Evolutionary conservation across 805 yeast species (phyloP).

Genomic region (Wickerhamiella parazyma): DNA sequence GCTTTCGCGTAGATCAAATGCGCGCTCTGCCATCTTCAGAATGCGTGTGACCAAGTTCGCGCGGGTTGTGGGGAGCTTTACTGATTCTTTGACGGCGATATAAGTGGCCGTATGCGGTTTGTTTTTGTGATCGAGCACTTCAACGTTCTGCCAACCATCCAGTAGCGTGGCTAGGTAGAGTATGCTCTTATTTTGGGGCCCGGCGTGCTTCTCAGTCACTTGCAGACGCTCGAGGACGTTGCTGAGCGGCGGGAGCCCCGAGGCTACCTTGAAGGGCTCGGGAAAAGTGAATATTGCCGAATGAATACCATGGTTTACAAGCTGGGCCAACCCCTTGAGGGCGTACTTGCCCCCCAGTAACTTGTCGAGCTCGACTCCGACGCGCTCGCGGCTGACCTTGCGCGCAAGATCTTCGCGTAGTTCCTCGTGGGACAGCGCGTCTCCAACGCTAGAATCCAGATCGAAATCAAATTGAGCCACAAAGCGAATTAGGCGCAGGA

Average conservation of each 20-base stretch:
- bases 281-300: constrained; percentile 38
- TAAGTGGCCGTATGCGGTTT: constrained; percentile 31
- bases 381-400: constrained; percentile 80
- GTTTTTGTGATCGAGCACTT: constrained; percentile 30
- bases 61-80: constrained; percentile 48
- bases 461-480: constrained; percentile 62
- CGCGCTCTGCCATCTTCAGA: constrained; percentile 25
- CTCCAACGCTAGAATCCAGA: constrained; percentile 41
- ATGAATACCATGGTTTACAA: constrained; percentile 42
- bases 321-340: constrained; percentile 44
- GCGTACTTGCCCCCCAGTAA: constrained; percentile 55
- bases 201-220: constrained; percentile 11
- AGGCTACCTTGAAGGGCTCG: constrained; percentile 12
- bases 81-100: constrained; percentile 49
- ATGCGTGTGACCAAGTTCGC: constrained; percentile 38
- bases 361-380: constrained; percentile 75
- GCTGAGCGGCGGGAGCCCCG: constrained; percentile 14
- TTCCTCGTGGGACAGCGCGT: constrained; percentile 48
- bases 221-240: constrained; percentile 17
- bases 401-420: constrained; percentile 46
- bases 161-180: constrained; percentile 32
- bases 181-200: not conserved
- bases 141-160: constrained; percentile 34
- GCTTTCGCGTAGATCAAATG: constrained; percentile 21
- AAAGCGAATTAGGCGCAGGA: constrained; percentile 72